Percentiles rank a stretch among this genome's conserved stretches.
Conservation (phyloP, 805 yeast species). For the Cyberlindnera xishuangbannaensis region DNA sequence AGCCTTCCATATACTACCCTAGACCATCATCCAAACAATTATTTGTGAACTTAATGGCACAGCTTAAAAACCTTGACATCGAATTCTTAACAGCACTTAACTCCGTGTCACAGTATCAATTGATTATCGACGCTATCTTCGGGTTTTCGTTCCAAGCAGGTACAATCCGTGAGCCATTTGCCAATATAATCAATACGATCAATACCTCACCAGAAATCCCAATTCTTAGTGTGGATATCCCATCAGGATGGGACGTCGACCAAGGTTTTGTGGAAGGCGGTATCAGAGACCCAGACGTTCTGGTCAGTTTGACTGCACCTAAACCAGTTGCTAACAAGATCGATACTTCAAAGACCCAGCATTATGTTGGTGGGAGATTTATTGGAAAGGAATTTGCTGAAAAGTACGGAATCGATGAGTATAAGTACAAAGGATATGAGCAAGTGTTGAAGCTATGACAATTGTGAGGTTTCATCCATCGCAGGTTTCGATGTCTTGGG, state of each 20-base stretch:
- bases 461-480: no score
- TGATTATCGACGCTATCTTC: slow-evolving; percentile 74
- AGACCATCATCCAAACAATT: slow-evolving; percentile 53
- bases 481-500: no score
- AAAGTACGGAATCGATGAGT: slow-evolving; percentile 66
- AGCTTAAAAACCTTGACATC: slow-evolving; percentile 60
- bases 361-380: slow-evolving; percentile 90
- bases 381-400: slow-evolving; percentile 60
- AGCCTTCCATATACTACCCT: slow-evolving; percentile 77
- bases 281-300: slow-evolving; percentile 51
- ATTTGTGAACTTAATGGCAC: slow-evolving; percentile 56
- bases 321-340: slow-evolving; percentile 69
- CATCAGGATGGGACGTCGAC: slow-evolving; percentile 97
- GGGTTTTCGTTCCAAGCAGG: slow-evolving; percentile 88
- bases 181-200: slow-evolving; percentile 38
- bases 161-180: slow-evolving; percentile 78
- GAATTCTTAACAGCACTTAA: slow-evolving; percentile 42
- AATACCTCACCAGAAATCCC: slow-evolving; percentile 37
- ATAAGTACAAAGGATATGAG: slow-evolving; percentile 50
- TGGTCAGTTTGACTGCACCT: slow-evolving; percentile 89
- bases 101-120: slow-evolving; percentile 26
- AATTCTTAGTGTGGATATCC: slow-evolving; percentile 80
- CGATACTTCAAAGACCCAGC: slow-evolving; percentile 32
- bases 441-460: slow-evolving; percentile 43
- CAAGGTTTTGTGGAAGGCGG: slow-evolving; percentile 55